Conservation (phyloP, 1,139 yeast species). For the Candida sanyaensis region DNA sequence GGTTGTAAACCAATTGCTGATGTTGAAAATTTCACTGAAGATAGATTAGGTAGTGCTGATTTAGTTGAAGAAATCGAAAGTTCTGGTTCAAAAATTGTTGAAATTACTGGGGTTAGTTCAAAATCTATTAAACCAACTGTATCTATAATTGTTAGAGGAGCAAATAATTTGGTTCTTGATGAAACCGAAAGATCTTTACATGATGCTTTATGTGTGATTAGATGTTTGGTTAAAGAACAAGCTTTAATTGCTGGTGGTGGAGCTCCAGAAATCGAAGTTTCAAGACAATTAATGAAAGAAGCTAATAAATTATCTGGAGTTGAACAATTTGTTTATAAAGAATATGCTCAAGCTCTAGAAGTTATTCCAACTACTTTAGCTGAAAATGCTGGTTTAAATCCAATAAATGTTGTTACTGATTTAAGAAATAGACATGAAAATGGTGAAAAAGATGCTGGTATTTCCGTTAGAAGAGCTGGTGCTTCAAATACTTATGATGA, state of each 20-base stretch:
- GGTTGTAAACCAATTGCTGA: constrained; percentile 98
- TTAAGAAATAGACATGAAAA: constrained; percentile 87
- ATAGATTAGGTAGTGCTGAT: constrained; percentile 89
- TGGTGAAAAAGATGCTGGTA: constrained; percentile 94
- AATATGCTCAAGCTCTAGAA: constrained; percentile 93
- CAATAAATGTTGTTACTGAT: constrained; percentile 93
- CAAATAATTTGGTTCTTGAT: constrained; percentile 84
- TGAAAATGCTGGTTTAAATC: constrained; percentile 95
- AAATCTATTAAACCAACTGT: constrained; percentile 75
- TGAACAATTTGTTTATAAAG: constrained; percentile 93
- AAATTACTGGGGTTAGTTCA: constrained; percentile 75
- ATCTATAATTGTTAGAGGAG: constrained; percentile 92
- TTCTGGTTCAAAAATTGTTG: constrained; percentile 89
- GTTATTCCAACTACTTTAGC: constrained; percentile 97
- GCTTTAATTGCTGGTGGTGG: constrained; percentile 99
- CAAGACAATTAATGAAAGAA: constrained; percentile 78
- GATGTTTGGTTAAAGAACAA: constrained; percentile 91
- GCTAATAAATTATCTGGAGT: constrained; percentile 81
- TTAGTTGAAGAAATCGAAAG: constrained; percentile 90
- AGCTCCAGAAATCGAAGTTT: constrained; percentile 95
- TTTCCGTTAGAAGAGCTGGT: constrained; percentile 91
- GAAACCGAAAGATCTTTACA: constrained; percentile 97
- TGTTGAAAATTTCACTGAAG: constrained; percentile 88
- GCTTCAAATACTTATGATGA: constrained; percentile 91
- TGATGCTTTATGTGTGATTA: constrained; percentile 94